A percentile compares a stretch with the other conserved stretches of the same genome.
Evolutionary conservation across 257 asterid species (phyloP).

Genomic region (Rauvolfia tetraphylla): DNA sequence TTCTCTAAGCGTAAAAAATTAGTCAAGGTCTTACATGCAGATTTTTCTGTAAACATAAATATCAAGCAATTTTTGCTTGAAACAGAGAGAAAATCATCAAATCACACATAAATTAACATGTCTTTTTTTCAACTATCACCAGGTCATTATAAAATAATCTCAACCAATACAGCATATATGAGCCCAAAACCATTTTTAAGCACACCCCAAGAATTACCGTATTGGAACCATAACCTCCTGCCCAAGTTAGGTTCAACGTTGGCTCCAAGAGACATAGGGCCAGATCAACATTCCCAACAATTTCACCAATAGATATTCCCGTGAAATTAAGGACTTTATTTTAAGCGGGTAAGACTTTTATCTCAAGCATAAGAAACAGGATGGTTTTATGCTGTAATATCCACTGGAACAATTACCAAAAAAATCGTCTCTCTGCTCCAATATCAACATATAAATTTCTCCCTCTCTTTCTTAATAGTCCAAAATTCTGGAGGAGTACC

Average conservation of each 20-base stretch:
- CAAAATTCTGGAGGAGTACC: neutral
- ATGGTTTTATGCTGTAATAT: neutral
- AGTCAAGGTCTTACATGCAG: slow-evolving; percentile 52
- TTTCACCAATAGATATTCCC: neutral
- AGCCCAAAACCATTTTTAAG: neutral
- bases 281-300: neutral
- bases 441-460: neutral
- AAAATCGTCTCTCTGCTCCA: neutral
- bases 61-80: neutral
- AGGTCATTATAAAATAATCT: neutral
- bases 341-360: too few species aligned
- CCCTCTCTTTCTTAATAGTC: neutral
- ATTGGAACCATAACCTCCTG: neutral
- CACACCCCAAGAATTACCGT: neutral
- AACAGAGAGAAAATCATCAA: neutral
- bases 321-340: too few species aligned
- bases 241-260: neutral
- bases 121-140: neutral
- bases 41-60: neutral
- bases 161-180: neutral
- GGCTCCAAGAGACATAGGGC: neutral
- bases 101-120: neutral
- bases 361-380: neutral
- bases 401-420: neutral
- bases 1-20: slow-evolving; percentile 82